phyloP scores from a whole-genome alignment of 176 grass and related monocot species.

The Phoenix dactylifera region DNA sequence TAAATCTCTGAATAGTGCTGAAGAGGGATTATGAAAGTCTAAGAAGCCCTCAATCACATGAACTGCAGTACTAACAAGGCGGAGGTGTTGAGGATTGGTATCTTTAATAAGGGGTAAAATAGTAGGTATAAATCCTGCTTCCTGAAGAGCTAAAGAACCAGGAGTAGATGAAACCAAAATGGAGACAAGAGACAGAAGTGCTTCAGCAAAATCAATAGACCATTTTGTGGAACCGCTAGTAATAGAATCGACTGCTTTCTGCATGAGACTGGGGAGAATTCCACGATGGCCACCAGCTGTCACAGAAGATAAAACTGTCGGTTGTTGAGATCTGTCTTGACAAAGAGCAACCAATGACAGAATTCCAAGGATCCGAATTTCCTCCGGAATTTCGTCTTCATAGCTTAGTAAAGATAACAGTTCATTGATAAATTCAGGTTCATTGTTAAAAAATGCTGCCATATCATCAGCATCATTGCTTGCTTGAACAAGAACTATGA shows the following conservation, averaged over 20 bases:
- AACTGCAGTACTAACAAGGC: conserved; percentile 52
- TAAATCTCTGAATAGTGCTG: conserved; percentile 58
- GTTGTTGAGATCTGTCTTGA: conserved; percentile 58
- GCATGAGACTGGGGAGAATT: conserved; percentile 62
- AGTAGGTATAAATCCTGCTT: conserved; percentile 72
- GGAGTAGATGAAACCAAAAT: conserved; percentile 73
- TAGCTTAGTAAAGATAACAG: conserved; percentile 62
- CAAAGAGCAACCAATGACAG: conserved; percentile 66
- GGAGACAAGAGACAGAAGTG: conserved; percentile 57
- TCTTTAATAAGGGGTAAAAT: conserved; percentile 77
- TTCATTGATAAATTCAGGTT: conserved; percentile 77
- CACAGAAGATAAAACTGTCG: conserved; percentile 50
- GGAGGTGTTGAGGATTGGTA: conserved; percentile 48
- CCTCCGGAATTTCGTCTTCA: conserved; percentile 73
- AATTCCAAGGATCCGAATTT: conserved; percentile 60
- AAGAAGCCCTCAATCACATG: conserved; percentile 76
- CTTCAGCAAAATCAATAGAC: conserved; percentile 62
- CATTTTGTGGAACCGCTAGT: conserved; percentile 46
- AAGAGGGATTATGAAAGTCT: conserved; percentile 83
- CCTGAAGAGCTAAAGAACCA: conserved; percentile 76
- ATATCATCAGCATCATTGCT: conserved; percentile 55
- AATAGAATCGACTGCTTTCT: conserved; percentile 70
- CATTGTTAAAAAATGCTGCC: conserved; percentile 56
- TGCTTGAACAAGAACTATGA: conserved; percentile 66
- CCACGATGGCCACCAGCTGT: conserved; percentile 53